Conservation (phyloP, 2,329 filamentous ascomycete genomes). For the Epichloe festucae region DNA sequence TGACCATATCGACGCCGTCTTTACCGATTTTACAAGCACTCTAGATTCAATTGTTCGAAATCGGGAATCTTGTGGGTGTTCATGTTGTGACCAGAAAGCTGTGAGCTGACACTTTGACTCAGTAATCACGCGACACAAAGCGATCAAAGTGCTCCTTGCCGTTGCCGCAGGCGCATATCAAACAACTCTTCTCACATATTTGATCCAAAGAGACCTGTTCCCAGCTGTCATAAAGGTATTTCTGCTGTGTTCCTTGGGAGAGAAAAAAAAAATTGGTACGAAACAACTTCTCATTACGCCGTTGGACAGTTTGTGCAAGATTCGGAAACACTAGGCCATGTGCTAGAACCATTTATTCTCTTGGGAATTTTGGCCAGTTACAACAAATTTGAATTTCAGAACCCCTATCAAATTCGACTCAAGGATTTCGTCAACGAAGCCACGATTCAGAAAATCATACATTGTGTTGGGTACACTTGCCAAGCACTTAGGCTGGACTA, state of each 20-base stretch:
- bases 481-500: slow-evolving; percentile 58
- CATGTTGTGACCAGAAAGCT: background rate
- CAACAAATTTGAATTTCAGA: slow-evolving; percentile 98
- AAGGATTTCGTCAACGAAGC: slow-evolving; percentile 92
- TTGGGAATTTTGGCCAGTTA: slow-evolving; percentile 88
- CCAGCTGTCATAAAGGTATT: slow-evolving; percentile 84
- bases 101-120: slow-evolving; percentile 2
- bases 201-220: slow-evolving; percentile 89
- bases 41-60: slow-evolving; percentile 74
- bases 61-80: slow-evolving; percentile 52
- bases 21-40: slow-evolving; percentile 75
- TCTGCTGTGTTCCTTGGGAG: background rate
- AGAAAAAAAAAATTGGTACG: background rate
- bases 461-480: slow-evolving; percentile 62
- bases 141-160: slow-evolving; percentile 67
- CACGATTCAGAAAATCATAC: slow-evolving; percentile 71
- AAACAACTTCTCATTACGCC: slow-evolving; percentile 1
- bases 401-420: slow-evolving; percentile 82
- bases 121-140: slow-evolving; percentile 68
- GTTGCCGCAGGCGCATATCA: slow-evolving; percentile 91
- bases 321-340: slow-evolving; percentile 47
- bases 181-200: slow-evolving; percentile 85
- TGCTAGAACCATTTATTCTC: slow-evolving; percentile 65
- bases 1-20: slow-evolving; percentile 73
- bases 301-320: slow-evolving; percentile 62